phyloP scores from a whole-genome alignment of 306 rosid genomes.

The Trichosanthes cucumerina region DNA sequence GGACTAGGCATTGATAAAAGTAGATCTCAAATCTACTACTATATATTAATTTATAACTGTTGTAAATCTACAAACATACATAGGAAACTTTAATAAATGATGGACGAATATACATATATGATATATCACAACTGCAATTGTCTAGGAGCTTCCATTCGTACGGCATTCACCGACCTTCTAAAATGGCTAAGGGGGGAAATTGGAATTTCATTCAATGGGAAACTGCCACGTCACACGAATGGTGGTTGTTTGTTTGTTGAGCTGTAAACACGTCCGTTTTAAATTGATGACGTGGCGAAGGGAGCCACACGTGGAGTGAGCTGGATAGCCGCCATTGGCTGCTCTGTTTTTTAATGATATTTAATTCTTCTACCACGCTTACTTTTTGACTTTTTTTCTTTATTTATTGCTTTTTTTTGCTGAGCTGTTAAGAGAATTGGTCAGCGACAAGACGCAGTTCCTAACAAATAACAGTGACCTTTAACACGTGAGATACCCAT shows the following conservation, averaged over 20 bases:
- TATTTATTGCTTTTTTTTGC: neutral
- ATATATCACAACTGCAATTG: neutral
- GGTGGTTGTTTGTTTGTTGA: neutral
- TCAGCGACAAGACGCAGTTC: neutral
- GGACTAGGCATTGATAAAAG: neutral
- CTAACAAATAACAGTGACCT: neutral
- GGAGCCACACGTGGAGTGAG: neutral
- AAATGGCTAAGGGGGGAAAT: neutral
- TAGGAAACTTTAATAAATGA: neutral
- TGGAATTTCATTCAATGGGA: neutral
- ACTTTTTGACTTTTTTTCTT: neutral
- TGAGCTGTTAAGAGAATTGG: neutral
- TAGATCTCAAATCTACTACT: neutral
- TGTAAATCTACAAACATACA: neutral
- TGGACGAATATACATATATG: neutral
- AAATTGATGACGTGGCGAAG: neutral
- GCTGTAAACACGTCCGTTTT: neutral
- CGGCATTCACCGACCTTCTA: constrained; percentile 2
- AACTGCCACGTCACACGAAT: neutral
- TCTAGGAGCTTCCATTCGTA: neutral
- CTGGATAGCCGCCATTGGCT: neutral
- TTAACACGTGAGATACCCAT: constrained; percentile 1
- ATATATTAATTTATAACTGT: neutral
- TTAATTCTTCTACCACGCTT: neutral
- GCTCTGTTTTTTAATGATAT: neutral